Conservation (phyloP, 352 stramenopile species). For the Stephanocyclus meneghinianus region DNA sequence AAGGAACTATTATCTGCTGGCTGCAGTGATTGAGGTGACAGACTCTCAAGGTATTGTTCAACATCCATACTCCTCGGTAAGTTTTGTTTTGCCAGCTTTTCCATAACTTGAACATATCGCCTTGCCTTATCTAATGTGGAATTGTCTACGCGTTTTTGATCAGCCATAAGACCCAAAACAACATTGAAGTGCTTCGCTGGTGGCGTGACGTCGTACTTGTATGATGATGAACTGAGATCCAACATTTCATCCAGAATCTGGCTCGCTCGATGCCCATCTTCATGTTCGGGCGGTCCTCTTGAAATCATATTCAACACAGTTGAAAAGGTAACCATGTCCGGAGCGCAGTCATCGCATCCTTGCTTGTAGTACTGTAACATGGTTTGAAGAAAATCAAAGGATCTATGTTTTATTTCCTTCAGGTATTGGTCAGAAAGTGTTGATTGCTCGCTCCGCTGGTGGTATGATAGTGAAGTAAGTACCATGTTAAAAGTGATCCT, state of each 20-base stretch:
- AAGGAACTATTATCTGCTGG: slow-evolving; percentile 11
- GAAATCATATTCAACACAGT: slow-evolving; percentile 25
- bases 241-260: slow-evolving; percentile 48
- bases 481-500: slow-evolving; percentile 37
- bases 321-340: slow-evolving; percentile 52
- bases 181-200: slow-evolving; percentile 16
- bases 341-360: slow-evolving; percentile 22
- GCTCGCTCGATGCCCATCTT: slow-evolving; percentile 5
- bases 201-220: slow-evolving; percentile 23
- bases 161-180: slow-evolving; percentile 14
- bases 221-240: slow-evolving; percentile 21
- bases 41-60: neutral
- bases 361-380: slow-evolving; percentile 41
- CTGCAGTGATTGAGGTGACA: neutral
- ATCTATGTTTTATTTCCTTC: slow-evolving; percentile 12
- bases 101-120: slow-evolving; percentile 5
- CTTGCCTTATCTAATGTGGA: slow-evolving; percentile 7
- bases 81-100: slow-evolving; percentile 12
- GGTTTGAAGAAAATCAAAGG: slow-evolving; percentile 25
- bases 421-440: neutral
- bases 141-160: neutral
- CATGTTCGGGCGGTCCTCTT: neutral
- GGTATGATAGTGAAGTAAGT: slow-evolving; percentile 30
- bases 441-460: neutral
- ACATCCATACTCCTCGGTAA: neutral